These are phyloP conservation scores for Alternaria sp. DNA, from an alignment of 2,329 filamentous ascomycete genomes.

Conservation along the genomic window DNA sequence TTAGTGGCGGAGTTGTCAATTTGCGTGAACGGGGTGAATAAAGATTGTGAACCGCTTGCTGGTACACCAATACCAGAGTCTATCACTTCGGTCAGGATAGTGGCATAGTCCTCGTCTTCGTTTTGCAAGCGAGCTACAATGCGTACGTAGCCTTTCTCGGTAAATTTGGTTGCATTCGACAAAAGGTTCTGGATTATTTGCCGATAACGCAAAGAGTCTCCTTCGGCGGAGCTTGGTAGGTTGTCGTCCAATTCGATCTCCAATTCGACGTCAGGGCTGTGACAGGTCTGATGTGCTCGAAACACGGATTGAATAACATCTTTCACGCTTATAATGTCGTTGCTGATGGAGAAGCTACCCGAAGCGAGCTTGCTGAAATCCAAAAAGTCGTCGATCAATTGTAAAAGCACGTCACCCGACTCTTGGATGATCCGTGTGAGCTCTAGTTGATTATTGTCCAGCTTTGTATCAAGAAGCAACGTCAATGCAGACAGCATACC, in stretches of 20 bases:
- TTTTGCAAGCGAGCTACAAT: slow-evolving; percentile 54
- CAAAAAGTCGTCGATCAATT: slow-evolving; percentile 72
- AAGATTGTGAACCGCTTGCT: slow-evolving; percentile 53
- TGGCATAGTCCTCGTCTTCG: slow-evolving; percentile 56
- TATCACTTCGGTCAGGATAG: slow-evolving; percentile 61
- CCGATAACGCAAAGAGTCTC: slow-evolving; percentile 68
- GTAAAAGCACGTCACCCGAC: slow-evolving; percentile 66
- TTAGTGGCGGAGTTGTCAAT: slow-evolving; percentile 64
- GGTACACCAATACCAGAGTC: slow-evolving; percentile 66
- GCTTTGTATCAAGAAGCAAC: slow-evolving; percentile 63
- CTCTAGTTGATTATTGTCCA: slow-evolving; percentile 65
- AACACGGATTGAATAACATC: slow-evolving; percentile 60
- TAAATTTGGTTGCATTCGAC: slow-evolving; percentile 70
- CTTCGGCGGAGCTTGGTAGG: slow-evolving; percentile 61
- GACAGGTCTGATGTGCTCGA: slow-evolving; percentile 59
- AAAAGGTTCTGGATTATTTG: slow-evolving; percentile 71
- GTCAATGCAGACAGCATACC: slow-evolving; percentile 67
- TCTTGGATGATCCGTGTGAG: slow-evolving; percentile 67
- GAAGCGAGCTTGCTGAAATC: slow-evolving; percentile 71
- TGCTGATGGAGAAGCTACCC: slow-evolving; percentile 66
- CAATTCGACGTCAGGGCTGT: slow-evolving; percentile 59
- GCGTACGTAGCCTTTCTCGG: slow-evolving; percentile 63
- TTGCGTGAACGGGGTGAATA: slow-evolving; percentile 67
- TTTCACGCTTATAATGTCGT: slow-evolving; percentile 61
- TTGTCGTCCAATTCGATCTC: slow-evolving; percentile 56